Base-by-base conservation (phyloP, 768 basidiomycete species). In the Leccinum pellstonianum region DNA sequence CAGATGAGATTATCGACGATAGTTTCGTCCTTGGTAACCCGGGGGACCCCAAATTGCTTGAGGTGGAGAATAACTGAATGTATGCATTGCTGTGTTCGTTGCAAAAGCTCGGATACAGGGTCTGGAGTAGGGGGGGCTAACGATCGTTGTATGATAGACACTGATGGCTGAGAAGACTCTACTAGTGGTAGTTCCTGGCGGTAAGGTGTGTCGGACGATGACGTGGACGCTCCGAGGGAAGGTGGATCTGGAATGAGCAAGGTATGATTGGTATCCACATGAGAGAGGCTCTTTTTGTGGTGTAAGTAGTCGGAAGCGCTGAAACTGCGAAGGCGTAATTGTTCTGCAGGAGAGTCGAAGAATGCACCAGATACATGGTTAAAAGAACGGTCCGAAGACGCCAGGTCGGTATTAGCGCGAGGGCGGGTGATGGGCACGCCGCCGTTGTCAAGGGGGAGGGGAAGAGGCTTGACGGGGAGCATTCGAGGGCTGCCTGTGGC, bases 1-100 rank as follows among this genome's bases (percentile, higher is more conserved):
- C 80, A 73, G 50, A 91, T 85, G 25, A 87, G 77, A 25, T 78
- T 76, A 61, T 91, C 86, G 67, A 91, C 80, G 57, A 79, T 76
- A 43, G 76, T 72, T 65, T 85, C 83, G 55, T 88, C 83, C 55
- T 83, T 83, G 3, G 77, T 69, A 52, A 75, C 74, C 31, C 82
- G 80, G 7, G 78, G 73, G 12, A 79, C 61, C 49, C 78, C 79
- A 64, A 80, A 75, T 9, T 79, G 66, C 63, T 82, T 82, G 19
- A 91, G 77, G 63, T 82, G 84, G 12, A 84, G 78, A 10, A 87
- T 76, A 11, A 91, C 81, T 41, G 83, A 77, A 52, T 82, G 79
- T 57, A 91, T 88, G 47, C 85, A 78, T 35, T 77, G 74, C 61
- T 81, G 79, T 29, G 85, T 77, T 48, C 79, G 74, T 58, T 83